Percentiles rank a stretch among this genome's conserved stretches.
Conservation (phyloP, 257 asterid genomes). For the Eucommia ulmoides region DNA sequence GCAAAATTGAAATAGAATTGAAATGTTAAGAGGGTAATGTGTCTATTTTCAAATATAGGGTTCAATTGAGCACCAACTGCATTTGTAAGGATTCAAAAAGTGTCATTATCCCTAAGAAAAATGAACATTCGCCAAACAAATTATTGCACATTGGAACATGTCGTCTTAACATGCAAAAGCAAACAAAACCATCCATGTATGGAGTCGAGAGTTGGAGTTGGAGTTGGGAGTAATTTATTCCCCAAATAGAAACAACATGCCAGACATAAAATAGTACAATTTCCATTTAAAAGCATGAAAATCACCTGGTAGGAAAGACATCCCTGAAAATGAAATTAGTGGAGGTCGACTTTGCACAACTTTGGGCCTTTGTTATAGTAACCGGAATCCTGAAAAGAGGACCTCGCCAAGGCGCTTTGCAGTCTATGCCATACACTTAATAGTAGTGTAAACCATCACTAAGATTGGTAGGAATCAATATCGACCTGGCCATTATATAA, state of each 20-base stretch:
- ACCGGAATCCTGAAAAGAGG: conserved; percentile 91
- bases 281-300: conserved; percentile 7
- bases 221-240: background rate
- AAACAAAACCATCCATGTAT: no score
- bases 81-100: no score
- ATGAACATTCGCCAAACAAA: no score
- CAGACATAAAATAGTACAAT: background rate
- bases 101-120: no score
- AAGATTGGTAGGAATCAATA: conserved; percentile 69
- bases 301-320: conserved; percentile 79
- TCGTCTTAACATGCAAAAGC: no score
- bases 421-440: conserved; percentile 81
- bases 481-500: no score
- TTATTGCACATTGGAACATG: no score
- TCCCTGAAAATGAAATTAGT: conserved; percentile 40
- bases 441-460: conserved; percentile 79
- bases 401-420: conserved; percentile 95
- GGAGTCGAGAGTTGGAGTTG: background rate
- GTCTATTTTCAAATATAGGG: no score
- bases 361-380: conserved; percentile 79
- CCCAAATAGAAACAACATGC: background rate
- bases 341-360: conserved; percentile 61
- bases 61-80: no score
- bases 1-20: no score
- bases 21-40: no score